Evolutionary conservation across 805 yeast species (phyloP).

Genomic region (Candida nemodendra): DNA sequence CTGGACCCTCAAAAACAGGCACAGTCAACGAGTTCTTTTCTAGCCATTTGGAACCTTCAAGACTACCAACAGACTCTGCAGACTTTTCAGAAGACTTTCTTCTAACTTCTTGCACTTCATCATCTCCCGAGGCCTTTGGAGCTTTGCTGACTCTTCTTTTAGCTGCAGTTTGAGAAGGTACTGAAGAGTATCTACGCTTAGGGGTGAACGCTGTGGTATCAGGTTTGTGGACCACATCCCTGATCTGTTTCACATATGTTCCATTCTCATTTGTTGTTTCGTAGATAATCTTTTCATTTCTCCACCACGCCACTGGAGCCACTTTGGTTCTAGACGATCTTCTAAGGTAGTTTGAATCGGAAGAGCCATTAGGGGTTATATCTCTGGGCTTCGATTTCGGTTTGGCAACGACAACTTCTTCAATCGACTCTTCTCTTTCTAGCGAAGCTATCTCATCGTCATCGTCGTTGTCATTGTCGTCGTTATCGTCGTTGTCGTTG

Average conservation of each 20-base stretch:
- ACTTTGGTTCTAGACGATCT: slow-evolving; percentile 65
- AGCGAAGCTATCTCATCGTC: slow-evolving; percentile 1
- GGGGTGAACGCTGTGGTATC: slow-evolving; percentile 24
- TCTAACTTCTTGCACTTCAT: slow-evolving; percentile 21
- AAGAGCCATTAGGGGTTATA: not conserved
- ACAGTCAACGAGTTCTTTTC: slow-evolving; percentile 39
- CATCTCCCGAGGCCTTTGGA: slow-evolving; percentile 12
- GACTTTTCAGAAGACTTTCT: slow-evolving; percentile 28
- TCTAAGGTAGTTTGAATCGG: slow-evolving; percentile 42
- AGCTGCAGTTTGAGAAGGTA: slow-evolving; percentile 8
- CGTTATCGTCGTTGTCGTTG: slow-evolving; percentile 13
- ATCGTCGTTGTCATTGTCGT: slow-evolving; percentile 2
- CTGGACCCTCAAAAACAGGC: slow-evolving; percentile 53
- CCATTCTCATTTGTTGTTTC: slow-evolving; percentile 43
- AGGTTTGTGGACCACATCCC: slow-evolving; percentile 54
- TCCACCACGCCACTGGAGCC: slow-evolving; percentile 80
- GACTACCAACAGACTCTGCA: slow-evolving; percentile 32
- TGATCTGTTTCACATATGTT: slow-evolving; percentile 53
- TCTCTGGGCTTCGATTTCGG: not conserved
- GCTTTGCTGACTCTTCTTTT: slow-evolving; percentile 22
- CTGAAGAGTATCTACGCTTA: slow-evolving; percentile 15
- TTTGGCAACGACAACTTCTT: not conserved
- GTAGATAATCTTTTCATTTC: slow-evolving; percentile 73
- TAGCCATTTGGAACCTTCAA: slow-evolving; percentile 54
- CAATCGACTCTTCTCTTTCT: slow-evolving; percentile 1